Percentiles rank a stretch among this genome's conserved stretches.
These are phyloP conservation scores for Physaria fendleri DNA, from an alignment of 345 rosid species.

Conservation along the genomic window DNA sequence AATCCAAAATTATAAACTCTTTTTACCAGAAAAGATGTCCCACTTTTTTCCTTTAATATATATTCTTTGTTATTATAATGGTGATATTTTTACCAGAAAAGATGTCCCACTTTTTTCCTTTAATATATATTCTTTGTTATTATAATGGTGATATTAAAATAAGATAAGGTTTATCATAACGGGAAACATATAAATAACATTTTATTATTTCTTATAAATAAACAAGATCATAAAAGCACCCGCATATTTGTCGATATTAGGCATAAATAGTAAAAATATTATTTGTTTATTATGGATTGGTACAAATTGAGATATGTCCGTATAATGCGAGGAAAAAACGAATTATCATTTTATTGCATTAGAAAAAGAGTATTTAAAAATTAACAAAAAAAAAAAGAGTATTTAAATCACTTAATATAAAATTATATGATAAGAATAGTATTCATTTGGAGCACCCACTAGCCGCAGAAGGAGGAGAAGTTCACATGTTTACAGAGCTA, in stretches of 20 bases:
- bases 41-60: not conserved
- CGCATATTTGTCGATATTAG: not conserved
- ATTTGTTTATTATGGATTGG: slow-evolving; percentile 4
- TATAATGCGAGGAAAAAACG: slow-evolving; percentile 21
- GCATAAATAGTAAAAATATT: not conserved
- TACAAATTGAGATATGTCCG: slow-evolving; percentile 12
- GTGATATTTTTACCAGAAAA: too few relatives aligned
- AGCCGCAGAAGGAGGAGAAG: slow-evolving; percentile 36
- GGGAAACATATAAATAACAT: not conserved
- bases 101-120: slow-evolving; percentile 5
- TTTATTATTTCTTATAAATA: not conserved
- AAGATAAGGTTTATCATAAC: not conserved
- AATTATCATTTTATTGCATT: not conserved
- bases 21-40: slow-evolving; percentile 9
- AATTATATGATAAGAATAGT: slow-evolving; percentile 13
- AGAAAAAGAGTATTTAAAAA: not conserved
- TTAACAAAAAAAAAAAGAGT: too few relatives aligned
- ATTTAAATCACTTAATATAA: not conserved
- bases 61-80: not conserved
- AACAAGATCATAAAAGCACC: not conserved
- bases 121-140: not conserved
- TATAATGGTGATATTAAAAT: not conserved
- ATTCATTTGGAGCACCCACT: slow-evolving; percentile 32
- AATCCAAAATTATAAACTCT: not conserved
- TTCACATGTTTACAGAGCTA: slow-evolving; percentile 35